Conservation (phyloP, 768 basidiomycete species). For the Leucogyrophana mollusca region DNA sequence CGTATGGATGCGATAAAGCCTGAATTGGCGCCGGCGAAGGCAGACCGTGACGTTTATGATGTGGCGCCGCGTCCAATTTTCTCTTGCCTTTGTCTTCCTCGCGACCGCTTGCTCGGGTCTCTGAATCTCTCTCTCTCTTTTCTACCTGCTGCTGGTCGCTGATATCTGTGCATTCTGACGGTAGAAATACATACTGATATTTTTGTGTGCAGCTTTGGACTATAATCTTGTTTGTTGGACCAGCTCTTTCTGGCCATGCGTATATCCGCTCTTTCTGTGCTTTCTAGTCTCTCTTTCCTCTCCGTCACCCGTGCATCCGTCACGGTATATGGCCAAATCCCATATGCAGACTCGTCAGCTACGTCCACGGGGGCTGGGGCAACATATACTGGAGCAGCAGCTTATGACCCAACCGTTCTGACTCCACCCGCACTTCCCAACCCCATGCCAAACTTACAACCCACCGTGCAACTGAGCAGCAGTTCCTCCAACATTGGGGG, state of each 20-base stretch:
- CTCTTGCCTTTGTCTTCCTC: neutral
- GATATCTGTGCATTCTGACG: no score
- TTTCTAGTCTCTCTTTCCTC: neutral
- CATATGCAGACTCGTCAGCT: constrained; percentile 16
- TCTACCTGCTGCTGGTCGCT: neutral
- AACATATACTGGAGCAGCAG: constrained; percentile 28
- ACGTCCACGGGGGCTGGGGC: constrained; percentile 16
- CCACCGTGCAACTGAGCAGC: constrained; percentile 18
- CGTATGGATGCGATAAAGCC: no score
- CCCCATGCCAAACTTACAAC: constrained; percentile 21
- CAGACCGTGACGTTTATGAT: neutral
- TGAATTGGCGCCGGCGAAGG: no score
- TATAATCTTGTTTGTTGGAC: neutral
- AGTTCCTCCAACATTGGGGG: constrained; percentile 14
- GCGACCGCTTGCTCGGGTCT: neutral
- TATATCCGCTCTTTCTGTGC: constrained; percentile 1
- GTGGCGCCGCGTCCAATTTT: neutral
- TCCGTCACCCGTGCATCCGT: constrained; percentile 15
- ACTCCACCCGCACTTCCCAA: constrained; percentile 26
- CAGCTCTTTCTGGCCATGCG: neutral
- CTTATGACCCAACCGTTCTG: constrained; percentile 31
- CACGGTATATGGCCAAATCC: constrained; percentile 28
- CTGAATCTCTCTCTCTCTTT: neutral
- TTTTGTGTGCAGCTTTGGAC: neutral
- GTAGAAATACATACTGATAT: neutral